Conservation (phyloP, 129 eudicot genomes). For the Dittrichia graveolens region DNA sequence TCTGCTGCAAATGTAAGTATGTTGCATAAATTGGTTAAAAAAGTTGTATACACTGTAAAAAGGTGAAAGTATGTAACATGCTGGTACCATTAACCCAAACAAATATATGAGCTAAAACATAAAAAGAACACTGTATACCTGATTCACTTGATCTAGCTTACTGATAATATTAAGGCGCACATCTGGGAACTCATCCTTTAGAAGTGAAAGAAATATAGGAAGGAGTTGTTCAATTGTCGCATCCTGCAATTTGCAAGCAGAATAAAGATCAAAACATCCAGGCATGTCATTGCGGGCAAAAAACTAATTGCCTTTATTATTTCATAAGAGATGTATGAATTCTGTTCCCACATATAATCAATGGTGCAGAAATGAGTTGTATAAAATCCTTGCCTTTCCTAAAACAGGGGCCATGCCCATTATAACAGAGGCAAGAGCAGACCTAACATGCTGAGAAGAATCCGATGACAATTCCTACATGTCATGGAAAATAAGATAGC, state of each 20-base stretch:
- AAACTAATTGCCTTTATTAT: background rate
- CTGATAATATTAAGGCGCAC: conserved; percentile 94
- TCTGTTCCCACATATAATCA: background rate
- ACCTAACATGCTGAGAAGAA: conserved; percentile 99
- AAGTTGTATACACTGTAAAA: too few relatives aligned
- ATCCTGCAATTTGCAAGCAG: conserved; percentile 54
- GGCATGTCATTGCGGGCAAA: too few relatives aligned
- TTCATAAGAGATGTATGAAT: conserved; percentile 2
- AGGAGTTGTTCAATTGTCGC: conserved; percentile 97
- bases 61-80: background rate
- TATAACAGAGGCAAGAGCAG: conserved; percentile 97
- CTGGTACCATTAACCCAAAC: background rate
- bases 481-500: conserved; percentile 12
- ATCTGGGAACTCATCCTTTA: conserved; percentile 95
- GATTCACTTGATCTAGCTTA: conserved; percentile 97
- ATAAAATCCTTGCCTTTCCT: conserved; percentile 68
- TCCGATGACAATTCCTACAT: conserved; percentile 91
- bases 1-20: background rate
- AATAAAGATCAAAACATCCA: background rate
- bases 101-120: background rate
- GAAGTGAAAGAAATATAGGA: conserved; percentile 86
- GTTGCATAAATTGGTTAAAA: background rate
- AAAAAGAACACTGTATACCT: conserved; percentile 42
- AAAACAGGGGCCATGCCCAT: conserved; percentile 99
- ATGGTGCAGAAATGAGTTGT: background rate